Percentiles rank a stretch among this genome's conserved stretches.
Conservation (phyloP, 2,329 filamentous ascomycete genomes). For the Trichoderma sp. region DNA sequence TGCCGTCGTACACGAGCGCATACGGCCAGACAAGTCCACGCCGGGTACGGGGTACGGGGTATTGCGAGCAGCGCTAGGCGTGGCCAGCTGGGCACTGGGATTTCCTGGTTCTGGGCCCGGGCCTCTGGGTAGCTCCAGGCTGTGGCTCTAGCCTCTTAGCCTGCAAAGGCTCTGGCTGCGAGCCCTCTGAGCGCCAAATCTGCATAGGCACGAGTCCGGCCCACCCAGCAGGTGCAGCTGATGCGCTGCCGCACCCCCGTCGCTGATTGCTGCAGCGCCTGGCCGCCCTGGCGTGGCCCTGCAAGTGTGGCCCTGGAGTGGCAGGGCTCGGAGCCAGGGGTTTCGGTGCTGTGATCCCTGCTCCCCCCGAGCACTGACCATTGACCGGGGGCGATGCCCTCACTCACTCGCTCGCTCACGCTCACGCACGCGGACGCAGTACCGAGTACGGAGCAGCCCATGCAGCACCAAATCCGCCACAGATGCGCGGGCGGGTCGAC, state of each 20-base stretch:
- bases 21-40: too few relatives aligned
- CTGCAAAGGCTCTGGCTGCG: slow-evolving; percentile 8
- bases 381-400: slow-evolving; percentile 20
- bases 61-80: slow-evolving; percentile 5
- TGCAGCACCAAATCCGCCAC: slow-evolving; percentile 22
- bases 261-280: slow-evolving; percentile 25
- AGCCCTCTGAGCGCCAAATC: slow-evolving; percentile 17
- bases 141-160: slow-evolving; percentile 20
- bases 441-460: slow-evolving; percentile 17
- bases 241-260: slow-evolving; percentile 29
- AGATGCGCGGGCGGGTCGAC: slow-evolving; percentile 29
- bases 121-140: slow-evolving; percentile 13
- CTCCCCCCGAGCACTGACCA: slow-evolving; percentile 7
- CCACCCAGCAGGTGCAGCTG: slow-evolving; percentile 29
- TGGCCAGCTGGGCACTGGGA: slow-evolving; percentile 26
- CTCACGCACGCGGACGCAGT: neutral
- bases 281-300: slow-evolving; percentile 9
- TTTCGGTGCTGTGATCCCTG: slow-evolving; percentile 24
- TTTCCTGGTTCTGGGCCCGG: slow-evolving; percentile 12
- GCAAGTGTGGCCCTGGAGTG: slow-evolving; percentile 20
- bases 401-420: slow-evolving; percentile 1
- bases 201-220: slow-evolving; percentile 13
- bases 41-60: too few relatives aligned
- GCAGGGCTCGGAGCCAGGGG: slow-evolving; percentile 28
- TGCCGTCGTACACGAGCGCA: slow-evolving; percentile 5